These are phyloP conservation scores for Thalassiosira sp. DNA, from an alignment of 352 stramenopile species.

Conservation along the genomic window DNA sequence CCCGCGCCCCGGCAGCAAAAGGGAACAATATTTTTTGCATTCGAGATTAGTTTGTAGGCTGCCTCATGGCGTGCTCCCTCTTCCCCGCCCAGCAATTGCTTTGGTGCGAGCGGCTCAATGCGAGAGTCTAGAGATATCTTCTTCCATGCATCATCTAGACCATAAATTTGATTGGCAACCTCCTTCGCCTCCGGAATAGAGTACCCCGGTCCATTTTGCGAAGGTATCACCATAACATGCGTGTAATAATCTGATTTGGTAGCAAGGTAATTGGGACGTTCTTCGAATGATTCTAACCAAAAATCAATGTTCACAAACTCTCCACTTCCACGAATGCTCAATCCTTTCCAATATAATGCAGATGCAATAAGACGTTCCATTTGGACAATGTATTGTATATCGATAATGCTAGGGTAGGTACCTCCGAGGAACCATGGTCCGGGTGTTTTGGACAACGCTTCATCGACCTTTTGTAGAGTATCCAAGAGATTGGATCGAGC, in stretches of 20 bases:
- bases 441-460: not conserved
- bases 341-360: constrained; percentile 69
- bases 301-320: constrained; percentile 21
- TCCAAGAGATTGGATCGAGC: constrained; percentile 5
- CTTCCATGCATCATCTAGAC: not conserved
- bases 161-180: constrained; percentile 57
- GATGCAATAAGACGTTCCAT: constrained; percentile 74
- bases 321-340: constrained; percentile 11
- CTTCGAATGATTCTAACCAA: constrained; percentile 75
- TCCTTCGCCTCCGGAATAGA: constrained; percentile 57
- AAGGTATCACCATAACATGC: constrained; percentile 84
- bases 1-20: constrained; percentile 71
- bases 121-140: no score
- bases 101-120: constrained; percentile 34
- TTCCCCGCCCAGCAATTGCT: constrained; percentile 64
- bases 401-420: constrained; percentile 54
- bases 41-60: constrained; percentile 64
- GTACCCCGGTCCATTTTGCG: constrained; percentile 76
- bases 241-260: constrained; percentile 87
- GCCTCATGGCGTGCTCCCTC: constrained; percentile 55
- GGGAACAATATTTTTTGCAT: constrained; percentile 67
- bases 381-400: constrained; percentile 66
- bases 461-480: constrained; percentile 1
- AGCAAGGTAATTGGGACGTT: constrained; percentile 58
- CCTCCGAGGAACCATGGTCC: constrained; percentile 19